Percentiles rank a stretch among this genome's conserved stretches.
Conservation (phyloP, 305 asterid species). For the Salvia sclarea region DNA sequence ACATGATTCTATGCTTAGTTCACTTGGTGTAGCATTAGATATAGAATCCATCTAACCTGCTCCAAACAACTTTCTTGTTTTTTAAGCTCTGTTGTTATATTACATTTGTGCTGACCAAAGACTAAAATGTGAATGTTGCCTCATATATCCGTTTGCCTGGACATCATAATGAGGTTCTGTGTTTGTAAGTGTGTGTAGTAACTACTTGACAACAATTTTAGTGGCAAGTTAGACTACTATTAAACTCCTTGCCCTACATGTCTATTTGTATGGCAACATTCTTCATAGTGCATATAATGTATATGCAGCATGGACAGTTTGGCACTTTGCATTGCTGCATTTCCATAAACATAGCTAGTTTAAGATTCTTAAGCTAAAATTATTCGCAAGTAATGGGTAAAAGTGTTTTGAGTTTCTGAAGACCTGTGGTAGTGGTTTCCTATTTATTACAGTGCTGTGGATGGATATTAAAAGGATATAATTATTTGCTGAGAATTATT, state of each 20-base stretch:
- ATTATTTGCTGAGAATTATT: background rate
- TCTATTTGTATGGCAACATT: background rate
- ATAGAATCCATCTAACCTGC: conserved; percentile 10
- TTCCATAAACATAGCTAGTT: background rate
- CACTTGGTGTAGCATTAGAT: background rate
- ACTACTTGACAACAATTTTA: background rate
- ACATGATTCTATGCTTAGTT: conserved; percentile 6
- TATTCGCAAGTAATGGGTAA: background rate
- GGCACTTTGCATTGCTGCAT: background rate
- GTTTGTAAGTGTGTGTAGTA: background rate
- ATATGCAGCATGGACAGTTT: background rate
- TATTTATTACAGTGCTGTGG: background rate
- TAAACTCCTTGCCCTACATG: background rate
- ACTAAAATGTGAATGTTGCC: background rate
- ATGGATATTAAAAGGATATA: background rate
- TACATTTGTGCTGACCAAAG: conserved; percentile 16
- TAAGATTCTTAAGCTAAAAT: conserved; percentile 1
- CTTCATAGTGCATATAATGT: background rate
- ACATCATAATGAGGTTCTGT: conserved; percentile 6
- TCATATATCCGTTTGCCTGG: background rate
- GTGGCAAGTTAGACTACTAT: conserved; percentile 2
- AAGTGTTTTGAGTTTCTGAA: conserved; percentile 12
- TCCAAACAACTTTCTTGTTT: background rate
- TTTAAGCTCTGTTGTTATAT: background rate
- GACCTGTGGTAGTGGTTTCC: background rate